A percentile compares a stretch with the other conserved stretches of the same genome.
These are phyloP conservation scores for Fraxinus angustifolia DNA, from an alignment of 305 asterid species.

Conservation along the genomic window DNA sequence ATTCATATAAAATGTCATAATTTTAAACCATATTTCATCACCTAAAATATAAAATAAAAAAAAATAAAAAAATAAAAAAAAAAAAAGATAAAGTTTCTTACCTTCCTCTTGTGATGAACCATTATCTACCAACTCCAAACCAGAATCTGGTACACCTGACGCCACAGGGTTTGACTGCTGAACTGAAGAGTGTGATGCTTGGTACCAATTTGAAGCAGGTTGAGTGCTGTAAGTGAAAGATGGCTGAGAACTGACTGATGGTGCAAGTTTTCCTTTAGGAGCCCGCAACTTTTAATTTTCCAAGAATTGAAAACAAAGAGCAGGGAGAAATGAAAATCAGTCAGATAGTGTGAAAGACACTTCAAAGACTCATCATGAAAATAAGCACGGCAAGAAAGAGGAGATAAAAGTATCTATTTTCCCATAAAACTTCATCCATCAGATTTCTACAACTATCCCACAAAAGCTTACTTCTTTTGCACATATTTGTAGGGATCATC, in stretches of 20 bases:
- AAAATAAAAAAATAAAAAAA: neutral
- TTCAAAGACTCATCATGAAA: neutral
- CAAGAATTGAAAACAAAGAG: constrained; percentile 13
- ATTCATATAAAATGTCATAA: neutral
- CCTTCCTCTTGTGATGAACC: constrained; percentile 42
- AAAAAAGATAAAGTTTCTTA: constrained; percentile 8
- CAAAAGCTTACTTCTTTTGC: neutral
- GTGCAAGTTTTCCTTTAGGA: constrained; percentile 53
- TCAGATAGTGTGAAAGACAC: constrained; percentile 9
- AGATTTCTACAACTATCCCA: neutral
- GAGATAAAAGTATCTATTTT: neutral
- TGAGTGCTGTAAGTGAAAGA: constrained; percentile 45
- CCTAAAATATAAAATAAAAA: neutral
- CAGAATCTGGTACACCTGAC: constrained; percentile 20
- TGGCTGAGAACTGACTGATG: constrained; percentile 39
- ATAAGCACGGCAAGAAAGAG: neutral
- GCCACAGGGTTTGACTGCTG: constrained; percentile 36
- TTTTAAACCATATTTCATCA: neutral
- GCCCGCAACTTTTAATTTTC: constrained; percentile 56
- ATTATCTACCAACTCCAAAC: constrained; percentile 44
- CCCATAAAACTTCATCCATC: neutral
- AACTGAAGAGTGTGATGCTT: constrained; percentile 37
- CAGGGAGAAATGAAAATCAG: constrained; percentile 13
- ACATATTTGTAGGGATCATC: neutral
- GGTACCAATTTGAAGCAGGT: constrained; percentile 46